These are phyloP conservation scores for Nicotiana knightiana DNA, from an alignment of 257 asterid species.

Conservation along the genomic window DNA sequence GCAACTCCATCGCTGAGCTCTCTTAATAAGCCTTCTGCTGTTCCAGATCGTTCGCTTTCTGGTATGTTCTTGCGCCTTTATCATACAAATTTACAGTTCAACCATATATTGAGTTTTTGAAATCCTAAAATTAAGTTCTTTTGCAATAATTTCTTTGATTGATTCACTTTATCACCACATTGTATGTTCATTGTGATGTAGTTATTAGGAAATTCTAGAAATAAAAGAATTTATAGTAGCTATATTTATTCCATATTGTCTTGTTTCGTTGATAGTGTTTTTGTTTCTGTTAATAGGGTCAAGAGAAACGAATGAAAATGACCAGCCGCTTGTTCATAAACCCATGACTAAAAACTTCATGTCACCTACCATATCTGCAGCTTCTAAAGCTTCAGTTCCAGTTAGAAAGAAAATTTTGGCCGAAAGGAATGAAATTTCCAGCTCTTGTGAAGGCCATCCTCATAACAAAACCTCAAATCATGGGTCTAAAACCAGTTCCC, in stretches of 20 bases:
- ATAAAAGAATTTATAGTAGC: not conserved
- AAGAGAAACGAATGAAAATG: constrained; percentile 58
- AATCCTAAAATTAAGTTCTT: not conserved
- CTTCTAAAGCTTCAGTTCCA: constrained; percentile 43
- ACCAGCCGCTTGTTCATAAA: constrained; percentile 27
- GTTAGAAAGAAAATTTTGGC: constrained; percentile 44
- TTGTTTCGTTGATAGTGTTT: not conserved
- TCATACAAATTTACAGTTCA: not conserved
- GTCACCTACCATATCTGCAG: constrained; percentile 61
- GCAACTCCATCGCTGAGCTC: constrained; percentile 19
- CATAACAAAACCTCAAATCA: constrained; percentile 4
- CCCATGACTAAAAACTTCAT: constrained; percentile 35
- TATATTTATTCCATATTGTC: not conserved
- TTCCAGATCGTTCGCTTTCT: constrained; percentile 25
- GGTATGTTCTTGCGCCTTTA: constrained; percentile 30
- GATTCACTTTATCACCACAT: not conserved
- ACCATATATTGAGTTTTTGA: not conserved
- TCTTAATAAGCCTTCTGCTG: constrained; percentile 25
- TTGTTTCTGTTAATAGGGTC: constrained; percentile 20
- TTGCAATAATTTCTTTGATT: not conserved
- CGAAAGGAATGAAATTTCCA: constrained; percentile 38
- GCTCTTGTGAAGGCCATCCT: constrained; percentile 13
- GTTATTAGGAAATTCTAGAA: not conserved
- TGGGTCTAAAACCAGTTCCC: constrained; percentile 10
- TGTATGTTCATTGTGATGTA: not conserved